phyloP scores from a whole-genome alignment of 805 yeast species.

The Pichia ethanolica region DNA sequence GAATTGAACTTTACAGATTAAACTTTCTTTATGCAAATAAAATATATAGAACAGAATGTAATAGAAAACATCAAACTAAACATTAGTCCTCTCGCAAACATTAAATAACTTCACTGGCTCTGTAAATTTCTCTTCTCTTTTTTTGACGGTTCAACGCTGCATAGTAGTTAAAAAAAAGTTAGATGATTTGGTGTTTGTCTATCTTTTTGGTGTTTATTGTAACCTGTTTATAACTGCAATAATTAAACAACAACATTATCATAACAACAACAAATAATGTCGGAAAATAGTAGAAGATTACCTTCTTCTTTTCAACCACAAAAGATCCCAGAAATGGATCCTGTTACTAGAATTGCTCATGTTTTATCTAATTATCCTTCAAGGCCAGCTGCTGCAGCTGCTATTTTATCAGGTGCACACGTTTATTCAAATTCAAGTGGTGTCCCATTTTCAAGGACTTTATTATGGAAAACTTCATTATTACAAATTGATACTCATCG shows the following conservation, averaged over 20 bases:
- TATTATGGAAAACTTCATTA: conserved; percentile 16
- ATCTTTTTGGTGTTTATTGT: no score
- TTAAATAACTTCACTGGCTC: no score
- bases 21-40: no score
- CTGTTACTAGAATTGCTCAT: neutral
- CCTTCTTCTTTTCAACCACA: neutral
- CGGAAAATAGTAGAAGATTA: neutral
- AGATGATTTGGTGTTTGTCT: no score
- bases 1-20: no score
- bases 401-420: conserved; percentile 7
- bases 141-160: no score
- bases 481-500: conserved; percentile 9
- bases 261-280: neutral
- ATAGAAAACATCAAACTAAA: no score
- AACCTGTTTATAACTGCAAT: no score
- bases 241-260: neutral
- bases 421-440: conserved; percentile 3
- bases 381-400: conserved; percentile 7
- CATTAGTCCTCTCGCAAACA: no score
- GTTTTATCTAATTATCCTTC: conserved; percentile 5
- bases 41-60: no score
- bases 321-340: neutral
- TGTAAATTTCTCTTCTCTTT: no score
- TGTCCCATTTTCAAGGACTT: conserved; percentile 14
- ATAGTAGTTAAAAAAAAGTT: no score